Evolutionary conservation across 768 basidiomycete species (phyloP).

Genomic region (Agrocybe pediades): DNA sequence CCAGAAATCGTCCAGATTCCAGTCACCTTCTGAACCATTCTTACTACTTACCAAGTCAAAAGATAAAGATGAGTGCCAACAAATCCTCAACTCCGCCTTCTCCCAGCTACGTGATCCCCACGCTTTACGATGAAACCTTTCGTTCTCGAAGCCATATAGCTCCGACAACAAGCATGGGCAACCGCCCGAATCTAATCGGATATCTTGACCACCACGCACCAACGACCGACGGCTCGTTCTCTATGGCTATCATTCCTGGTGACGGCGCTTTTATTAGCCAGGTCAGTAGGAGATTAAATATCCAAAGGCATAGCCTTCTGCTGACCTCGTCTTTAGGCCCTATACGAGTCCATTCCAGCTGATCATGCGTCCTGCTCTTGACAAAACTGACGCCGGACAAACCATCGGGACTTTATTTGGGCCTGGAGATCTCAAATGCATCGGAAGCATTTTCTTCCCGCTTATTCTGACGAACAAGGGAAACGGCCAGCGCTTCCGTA

Average conservation of each 20-base stretch:
- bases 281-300: background rate
- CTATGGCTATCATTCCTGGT: background rate
- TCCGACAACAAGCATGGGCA: constrained; percentile 1
- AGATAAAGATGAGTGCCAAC: no score
- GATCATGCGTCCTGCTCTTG: background rate
- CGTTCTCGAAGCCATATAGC: no score
- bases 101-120: no score
- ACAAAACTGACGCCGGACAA: background rate
- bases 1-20: no score
- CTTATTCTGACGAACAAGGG: background rate
- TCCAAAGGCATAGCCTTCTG: background rate
- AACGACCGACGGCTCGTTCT: constrained; percentile 2
- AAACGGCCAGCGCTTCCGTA: no score
- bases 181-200: background rate
- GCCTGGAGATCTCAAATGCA: background rate
- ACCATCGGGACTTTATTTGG: background rate
- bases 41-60: no score
- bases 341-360: constrained; percentile 1
- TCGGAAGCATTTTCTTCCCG: background rate
- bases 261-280: constrained; percentile 1
- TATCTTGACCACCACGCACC: constrained; percentile 1
- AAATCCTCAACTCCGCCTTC: no score
- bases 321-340: background rate
- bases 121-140: no score
- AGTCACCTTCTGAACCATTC: no score